These are phyloP conservation scores for Trichoderma sp. DNA, from an alignment of 2,329 filamentous ascomycete genomes.

Conservation along the genomic window DNA sequence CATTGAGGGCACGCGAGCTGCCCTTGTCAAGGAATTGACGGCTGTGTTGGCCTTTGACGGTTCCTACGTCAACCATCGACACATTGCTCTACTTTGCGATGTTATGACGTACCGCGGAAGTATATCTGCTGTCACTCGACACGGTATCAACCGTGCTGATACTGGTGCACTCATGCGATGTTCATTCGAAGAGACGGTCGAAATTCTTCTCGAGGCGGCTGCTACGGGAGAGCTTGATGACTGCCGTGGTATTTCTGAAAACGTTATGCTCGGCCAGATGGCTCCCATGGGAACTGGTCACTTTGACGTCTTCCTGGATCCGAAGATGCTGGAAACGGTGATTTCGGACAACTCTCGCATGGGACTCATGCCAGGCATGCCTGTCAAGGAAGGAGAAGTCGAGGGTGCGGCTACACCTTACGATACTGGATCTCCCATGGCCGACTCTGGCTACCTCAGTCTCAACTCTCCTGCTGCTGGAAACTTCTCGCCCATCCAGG, in stretches of 20 bases:
- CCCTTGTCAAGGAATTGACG: slow-evolving; percentile 83
- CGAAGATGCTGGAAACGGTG: slow-evolving; percentile 91
- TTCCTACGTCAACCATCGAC: slow-evolving; percentile 98
- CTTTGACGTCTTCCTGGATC: slow-evolving; percentile 90
- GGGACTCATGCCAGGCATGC: slow-evolving; percentile 76
- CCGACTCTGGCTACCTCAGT: slow-evolving; percentile 64
- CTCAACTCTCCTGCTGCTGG: slow-evolving; percentile 61
- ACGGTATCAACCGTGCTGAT: slow-evolving; percentile 97
- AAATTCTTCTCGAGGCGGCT: slow-evolving; percentile 94
- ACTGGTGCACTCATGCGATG: slow-evolving; percentile 98
- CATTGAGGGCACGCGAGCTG: slow-evolving; percentile 88
- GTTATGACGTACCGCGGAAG: slow-evolving; percentile 96
- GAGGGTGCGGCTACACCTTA: slow-evolving; percentile 93
- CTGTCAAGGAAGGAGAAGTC: slow-evolving; percentile 68
- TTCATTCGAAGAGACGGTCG: slow-evolving; percentile 98
- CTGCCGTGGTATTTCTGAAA: slow-evolving; percentile 96
- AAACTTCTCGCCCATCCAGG: slow-evolving; percentile 76
- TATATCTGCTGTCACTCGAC: slow-evolving; percentile 93
- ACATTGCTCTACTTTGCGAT: slow-evolving; percentile 90
- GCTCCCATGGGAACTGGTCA: slow-evolving; percentile 96
- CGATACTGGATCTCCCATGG: slow-evolving; percentile 79
- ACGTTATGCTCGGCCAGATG: slow-evolving; percentile 96
- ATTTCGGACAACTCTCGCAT: slow-evolving; percentile 88
- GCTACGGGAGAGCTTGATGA: slow-evolving; percentile 94
- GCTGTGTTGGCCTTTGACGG: slow-evolving; percentile 96